Percentiles rank a stretch among this genome's conserved stretches.
Evolutionary conservation across 192 early-diverging fungal species (phyloP).

Genomic region (Coemansia sp.): DNA sequence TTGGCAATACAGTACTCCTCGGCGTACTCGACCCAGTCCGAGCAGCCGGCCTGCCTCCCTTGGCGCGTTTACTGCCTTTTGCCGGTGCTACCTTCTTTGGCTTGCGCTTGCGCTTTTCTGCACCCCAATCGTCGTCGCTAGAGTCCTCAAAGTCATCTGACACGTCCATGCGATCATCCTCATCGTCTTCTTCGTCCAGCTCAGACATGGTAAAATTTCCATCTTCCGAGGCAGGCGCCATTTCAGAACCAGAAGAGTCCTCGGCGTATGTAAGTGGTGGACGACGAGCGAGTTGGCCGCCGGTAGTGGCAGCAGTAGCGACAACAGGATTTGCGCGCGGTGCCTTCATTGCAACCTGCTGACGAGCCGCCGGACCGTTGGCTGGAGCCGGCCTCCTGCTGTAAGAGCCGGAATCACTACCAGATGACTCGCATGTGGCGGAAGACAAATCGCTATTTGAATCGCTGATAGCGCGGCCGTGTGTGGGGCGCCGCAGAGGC

Average conservation of each 20-base stretch:
- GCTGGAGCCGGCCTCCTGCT: constrained; percentile 11
- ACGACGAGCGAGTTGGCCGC: constrained; percentile 5
- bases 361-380: constrained; percentile 10
- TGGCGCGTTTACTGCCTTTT: constrained; percentile 46
- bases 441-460: constrained; percentile 51
- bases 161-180: constrained; percentile 34
- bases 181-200: constrained; percentile 54
- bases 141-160: constrained; percentile 41
- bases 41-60: constrained; percentile 13
- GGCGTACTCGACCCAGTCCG: constrained; percentile 6
- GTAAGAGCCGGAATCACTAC: constrained; percentile 47
- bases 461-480: constrained; percentile 50
- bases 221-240: constrained; percentile 34
- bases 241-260: constrained; percentile 32
- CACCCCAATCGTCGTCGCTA: constrained; percentile 54
- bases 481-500: constrained; percentile 33
- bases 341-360: constrained; percentile 51
- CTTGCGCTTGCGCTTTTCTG: constrained; percentile 52
- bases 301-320: neutral
- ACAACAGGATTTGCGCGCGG: constrained; percentile 37
- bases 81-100: constrained; percentile 26
- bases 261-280: constrained; percentile 22
- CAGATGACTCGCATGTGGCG: constrained; percentile 17
- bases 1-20: neutral
- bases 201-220: constrained; percentile 45